These are phyloP conservation scores for Sporothrix variecibatus DNA, from an alignment of 2,329 filamentous ascomycete genomes.

Conservation along the genomic window DNA sequence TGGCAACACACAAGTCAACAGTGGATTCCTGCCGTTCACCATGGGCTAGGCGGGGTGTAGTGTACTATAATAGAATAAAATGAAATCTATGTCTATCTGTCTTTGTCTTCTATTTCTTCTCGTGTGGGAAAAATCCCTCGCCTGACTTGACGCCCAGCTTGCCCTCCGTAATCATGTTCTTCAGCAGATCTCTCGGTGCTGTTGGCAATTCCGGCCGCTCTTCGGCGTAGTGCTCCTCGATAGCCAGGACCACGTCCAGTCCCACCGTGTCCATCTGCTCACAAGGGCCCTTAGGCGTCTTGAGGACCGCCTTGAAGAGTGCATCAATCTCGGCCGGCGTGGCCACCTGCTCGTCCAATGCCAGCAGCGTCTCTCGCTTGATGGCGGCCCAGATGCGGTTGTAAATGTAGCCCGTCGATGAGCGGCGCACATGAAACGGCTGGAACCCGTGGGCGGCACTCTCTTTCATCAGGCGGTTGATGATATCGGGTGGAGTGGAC, in stretches of 20 bases:
- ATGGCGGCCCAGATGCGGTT: conserved; percentile 22
- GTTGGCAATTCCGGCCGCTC: not conserved
- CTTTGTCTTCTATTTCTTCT: not conserved
- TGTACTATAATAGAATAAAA: not conserved
- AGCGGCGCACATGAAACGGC: conserved; percentile 9
- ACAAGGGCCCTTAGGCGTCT: conserved; percentile 16
- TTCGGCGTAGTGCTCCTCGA: conserved; percentile 18
- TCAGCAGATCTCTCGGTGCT: not conserved
- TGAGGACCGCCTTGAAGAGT: conserved; percentile 10
- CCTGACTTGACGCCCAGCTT: conserved; percentile 14
- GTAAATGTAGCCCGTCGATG: conserved; percentile 20
- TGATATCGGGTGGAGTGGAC: not conserved
- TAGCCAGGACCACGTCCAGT: conserved; percentile 8
- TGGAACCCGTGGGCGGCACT: conserved; percentile 16
- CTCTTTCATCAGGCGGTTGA: not conserved
- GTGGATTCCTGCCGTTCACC: not conserved
- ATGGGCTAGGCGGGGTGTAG: not conserved
- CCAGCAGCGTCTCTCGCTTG: conserved; percentile 16
- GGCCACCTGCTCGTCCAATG: not conserved
- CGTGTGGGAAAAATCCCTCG: not conserved
- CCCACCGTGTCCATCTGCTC: conserved; percentile 22
- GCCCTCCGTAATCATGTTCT: not conserved
- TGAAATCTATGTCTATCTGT: not conserved
- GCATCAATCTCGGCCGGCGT: conserved; percentile 11
- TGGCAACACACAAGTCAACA: conserved; percentile 10